Conservation (phyloP, 2,329 filamentous ascomycete genomes). For the Cadophora sp. region DNA sequence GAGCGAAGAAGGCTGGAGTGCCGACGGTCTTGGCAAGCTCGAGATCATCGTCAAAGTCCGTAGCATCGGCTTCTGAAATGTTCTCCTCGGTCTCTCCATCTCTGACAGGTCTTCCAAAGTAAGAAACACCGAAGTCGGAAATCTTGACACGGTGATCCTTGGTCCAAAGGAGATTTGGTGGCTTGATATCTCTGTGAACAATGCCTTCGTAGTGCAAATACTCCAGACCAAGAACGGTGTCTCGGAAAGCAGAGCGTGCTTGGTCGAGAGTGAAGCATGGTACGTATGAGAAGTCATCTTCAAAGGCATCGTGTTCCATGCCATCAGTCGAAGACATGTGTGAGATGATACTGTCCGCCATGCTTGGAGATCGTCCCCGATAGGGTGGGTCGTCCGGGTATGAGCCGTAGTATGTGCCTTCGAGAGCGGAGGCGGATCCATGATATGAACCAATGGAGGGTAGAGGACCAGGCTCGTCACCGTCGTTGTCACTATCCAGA, state of each 20-base stretch:
- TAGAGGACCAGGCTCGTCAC: conserved; percentile 59
- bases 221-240: conserved; percentile 91
- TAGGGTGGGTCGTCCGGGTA: conserved; percentile 64
- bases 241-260: conserved; percentile 84
- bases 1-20: conserved; percentile 96
- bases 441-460: conserved; percentile 58
- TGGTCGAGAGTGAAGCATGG: conserved; percentile 89
- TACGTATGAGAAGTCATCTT: conserved; percentile 91
- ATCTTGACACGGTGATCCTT: conserved; percentile 90
- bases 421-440: conserved; percentile 60
- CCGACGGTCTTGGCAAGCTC: conserved; percentile 98
- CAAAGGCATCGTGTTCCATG: conserved; percentile 69
- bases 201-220: conserved; percentile 91
- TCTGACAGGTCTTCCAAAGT: conserved; percentile 86
- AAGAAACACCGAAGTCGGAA: conserved; percentile 97
- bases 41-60: conserved; percentile 88
- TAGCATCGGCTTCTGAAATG: conserved; percentile 80
- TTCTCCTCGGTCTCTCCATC: conserved; percentile 81
- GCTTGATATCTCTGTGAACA: conserved; percentile 85
- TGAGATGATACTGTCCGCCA: conserved; percentile 78
- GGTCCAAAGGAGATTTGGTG: conserved; percentile 89
- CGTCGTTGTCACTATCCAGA: conserved; percentile 56
- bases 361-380: conserved; percentile 77
- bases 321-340: conserved; percentile 71
- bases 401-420: conserved; percentile 79